Evolutionary conservation across 2,329 filamentous ascomycete genomes (phyloP), one percentile per base, ranked within the genome.

Genomic region (Ophiocordyceps camponoti-saundersi): DNA sequence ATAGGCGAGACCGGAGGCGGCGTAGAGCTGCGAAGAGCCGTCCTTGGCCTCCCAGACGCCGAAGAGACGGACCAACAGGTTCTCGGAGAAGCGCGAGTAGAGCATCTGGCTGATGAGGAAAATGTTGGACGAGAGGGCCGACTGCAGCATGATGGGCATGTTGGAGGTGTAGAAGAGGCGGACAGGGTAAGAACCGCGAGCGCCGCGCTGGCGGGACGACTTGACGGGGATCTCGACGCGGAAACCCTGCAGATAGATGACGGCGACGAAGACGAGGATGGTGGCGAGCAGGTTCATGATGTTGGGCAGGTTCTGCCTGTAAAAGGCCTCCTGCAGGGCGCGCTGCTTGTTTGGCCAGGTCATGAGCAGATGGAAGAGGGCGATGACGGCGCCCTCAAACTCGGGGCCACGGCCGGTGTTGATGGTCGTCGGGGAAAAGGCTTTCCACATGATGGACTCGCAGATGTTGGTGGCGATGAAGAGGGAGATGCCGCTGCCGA

Each of bases 81-180:
- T 98, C 72, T 98, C 92, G 44, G 88, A 92, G 77, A 98, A 96
- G 67, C 90, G 89, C 52, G 86, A 94, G 80, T 94, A 96, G 56
- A 98, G 80, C 89, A 96, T 96, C 76, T 98, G 92, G 65, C 85
- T 92, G 72, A 98, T 88, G 54, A 98, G 75, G 81, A 98, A 98
- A 70, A 98, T 80, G 77, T 98, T 98, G 76, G 90, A 95, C 56
- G 87, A 95, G 56, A 98, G 80, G 57, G 92, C 92, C 44, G 90
- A 96, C 75, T 98, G 93, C 66, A 98, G 78, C 92, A 98, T 98
- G 71, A 98, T 98, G 63, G 92, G 92, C 93, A 98, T 98, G 83
- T 98, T 98, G 66, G 89, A 95, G 64, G 92, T 98, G 75, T 98
- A 98, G 80, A 98, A 98, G 50, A 98, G 85, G 62, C 93, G 90